Conservation (phyloP, 176 grass and related monocot genomes). For the Coix lacrymajobi region DNA sequence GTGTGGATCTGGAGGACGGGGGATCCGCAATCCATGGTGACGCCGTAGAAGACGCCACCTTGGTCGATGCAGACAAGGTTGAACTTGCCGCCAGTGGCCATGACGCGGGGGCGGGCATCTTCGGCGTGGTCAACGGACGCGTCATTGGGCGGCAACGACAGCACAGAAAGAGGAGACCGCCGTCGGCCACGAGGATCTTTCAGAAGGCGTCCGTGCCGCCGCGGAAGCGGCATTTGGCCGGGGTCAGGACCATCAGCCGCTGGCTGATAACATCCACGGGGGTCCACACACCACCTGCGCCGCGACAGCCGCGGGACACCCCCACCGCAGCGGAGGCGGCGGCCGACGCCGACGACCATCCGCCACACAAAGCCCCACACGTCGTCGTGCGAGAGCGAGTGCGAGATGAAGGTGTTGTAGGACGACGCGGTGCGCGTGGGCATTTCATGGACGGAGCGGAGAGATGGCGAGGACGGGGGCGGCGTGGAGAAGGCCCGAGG, state of each 20-base stretch:
- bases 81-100: too few species aligned
- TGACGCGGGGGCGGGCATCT: too few species aligned
- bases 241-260: conserved; percentile 85
- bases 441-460: conserved; percentile 68
- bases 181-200: conserved; percentile 73
- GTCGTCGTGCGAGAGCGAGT: neutral
- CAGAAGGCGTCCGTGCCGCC: conserved; percentile 63
- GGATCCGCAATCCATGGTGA: too few species aligned
- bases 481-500: conserved; percentile 22
- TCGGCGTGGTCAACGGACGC: too few species aligned
- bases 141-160: too few species aligned
- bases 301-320: conserved; percentile 67
- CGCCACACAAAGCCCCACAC: conserved; percentile 19
- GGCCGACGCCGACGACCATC: conserved; percentile 52
- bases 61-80: too few species aligned
- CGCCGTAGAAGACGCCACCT: too few species aligned
- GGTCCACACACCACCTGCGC: conserved; percentile 94
- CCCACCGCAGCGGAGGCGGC: conserved; percentile 68
- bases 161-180: too few species aligned
- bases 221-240: conserved; percentile 39
- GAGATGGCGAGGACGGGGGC: conserved; percentile 41
- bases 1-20: too few species aligned
- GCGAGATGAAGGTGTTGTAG: conserved; percentile 55
- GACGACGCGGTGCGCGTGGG: conserved; percentile 39
- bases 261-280: conserved; percentile 91